Evolutionary conservation across 352 stramenopile genomes (phyloP).

Genomic region (Phytopythium aichiense): DNA sequence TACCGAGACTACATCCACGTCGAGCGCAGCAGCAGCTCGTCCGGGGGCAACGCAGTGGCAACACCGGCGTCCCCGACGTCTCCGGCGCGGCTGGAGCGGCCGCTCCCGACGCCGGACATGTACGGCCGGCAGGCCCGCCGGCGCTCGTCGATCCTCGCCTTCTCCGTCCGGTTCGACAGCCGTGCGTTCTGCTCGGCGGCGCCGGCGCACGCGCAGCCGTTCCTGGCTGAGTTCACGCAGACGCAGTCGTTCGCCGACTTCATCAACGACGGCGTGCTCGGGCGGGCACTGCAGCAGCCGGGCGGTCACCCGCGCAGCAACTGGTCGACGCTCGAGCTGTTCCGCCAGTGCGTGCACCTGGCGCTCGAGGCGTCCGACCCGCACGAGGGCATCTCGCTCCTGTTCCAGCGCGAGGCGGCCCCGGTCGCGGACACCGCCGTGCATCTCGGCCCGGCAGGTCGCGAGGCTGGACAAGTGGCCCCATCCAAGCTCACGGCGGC

Average conservation of each 20-base stretch:
- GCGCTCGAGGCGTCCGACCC: constrained; percentile 33
- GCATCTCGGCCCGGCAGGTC: constrained; percentile 14
- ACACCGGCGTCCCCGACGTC: neutral
- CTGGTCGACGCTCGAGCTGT: constrained; percentile 41
- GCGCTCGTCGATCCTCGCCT: constrained; percentile 38
- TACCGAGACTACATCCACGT: constrained; percentile 47
- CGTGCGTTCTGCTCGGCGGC: constrained; percentile 30
- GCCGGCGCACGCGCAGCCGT: constrained; percentile 14
- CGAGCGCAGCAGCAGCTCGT: constrained; percentile 14
- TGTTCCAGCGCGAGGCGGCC: constrained; percentile 52
- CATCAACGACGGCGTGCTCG: constrained; percentile 56
- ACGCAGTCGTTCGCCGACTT: constrained; percentile 63
- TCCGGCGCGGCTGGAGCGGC: constrained; percentile 3
- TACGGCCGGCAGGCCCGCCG: constrained; percentile 22
- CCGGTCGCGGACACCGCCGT: constrained; percentile 32
- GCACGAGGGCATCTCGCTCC: constrained; percentile 30
- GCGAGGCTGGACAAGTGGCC: neutral
- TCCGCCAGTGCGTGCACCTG: constrained; percentile 61
- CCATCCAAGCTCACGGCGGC: neutral
- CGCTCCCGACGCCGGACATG: constrained; percentile 19
- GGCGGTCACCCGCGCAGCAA: constrained; percentile 9
- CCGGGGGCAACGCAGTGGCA: neutral
- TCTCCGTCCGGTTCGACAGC: constrained; percentile 56
- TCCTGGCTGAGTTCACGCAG: constrained; percentile 51
- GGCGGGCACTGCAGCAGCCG: constrained; percentile 20